Evolutionary conservation across 805 yeast genomes (phyloP).

Genomic region (Saccharomycopsis guyanensis): DNA sequence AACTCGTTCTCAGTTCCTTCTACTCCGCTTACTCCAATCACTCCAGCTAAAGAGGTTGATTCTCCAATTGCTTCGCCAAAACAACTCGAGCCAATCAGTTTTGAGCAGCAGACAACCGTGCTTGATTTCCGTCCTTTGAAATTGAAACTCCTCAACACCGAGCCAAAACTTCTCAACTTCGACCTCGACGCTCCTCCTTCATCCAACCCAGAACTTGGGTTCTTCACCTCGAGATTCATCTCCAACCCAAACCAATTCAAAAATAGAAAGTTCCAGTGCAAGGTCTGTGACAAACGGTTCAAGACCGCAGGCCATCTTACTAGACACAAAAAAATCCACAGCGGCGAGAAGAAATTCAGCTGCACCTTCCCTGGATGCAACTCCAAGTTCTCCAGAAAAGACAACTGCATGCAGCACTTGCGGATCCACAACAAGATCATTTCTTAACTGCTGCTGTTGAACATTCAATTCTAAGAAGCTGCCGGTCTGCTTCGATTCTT

Average conservation of each 20-base stretch:
- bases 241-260: conserved; percentile 18
- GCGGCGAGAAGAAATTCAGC: conserved; percentile 63
- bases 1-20: conserved; percentile 3
- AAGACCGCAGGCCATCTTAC: conserved; percentile 72
- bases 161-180: conserved; percentile 15
- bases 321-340: conserved; percentile 64
- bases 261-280: conserved; percentile 20
- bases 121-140: conserved; percentile 20
- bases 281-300: conserved; percentile 42
- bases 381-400: conserved; percentile 20
- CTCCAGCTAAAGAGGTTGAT: neutral
- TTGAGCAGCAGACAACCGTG: conserved; percentile 70
- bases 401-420: conserved; percentile 21
- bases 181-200: neutral
- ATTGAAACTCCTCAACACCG: conserved; percentile 10
- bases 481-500: no score
- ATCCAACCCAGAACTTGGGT: conserved; percentile 1
- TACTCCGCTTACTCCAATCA: conserved; percentile 14
- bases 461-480: no score
- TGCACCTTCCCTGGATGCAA: conserved; percentile 50
- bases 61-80: neutral
- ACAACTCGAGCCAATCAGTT: conserved; percentile 53
- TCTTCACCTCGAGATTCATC: conserved; percentile 19
- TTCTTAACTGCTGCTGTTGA: neutral
- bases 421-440: conserved; percentile 11